Conservation (phyloP, 2,329 filamentous ascomycete species). For the Aspergillus terreus region DNA sequence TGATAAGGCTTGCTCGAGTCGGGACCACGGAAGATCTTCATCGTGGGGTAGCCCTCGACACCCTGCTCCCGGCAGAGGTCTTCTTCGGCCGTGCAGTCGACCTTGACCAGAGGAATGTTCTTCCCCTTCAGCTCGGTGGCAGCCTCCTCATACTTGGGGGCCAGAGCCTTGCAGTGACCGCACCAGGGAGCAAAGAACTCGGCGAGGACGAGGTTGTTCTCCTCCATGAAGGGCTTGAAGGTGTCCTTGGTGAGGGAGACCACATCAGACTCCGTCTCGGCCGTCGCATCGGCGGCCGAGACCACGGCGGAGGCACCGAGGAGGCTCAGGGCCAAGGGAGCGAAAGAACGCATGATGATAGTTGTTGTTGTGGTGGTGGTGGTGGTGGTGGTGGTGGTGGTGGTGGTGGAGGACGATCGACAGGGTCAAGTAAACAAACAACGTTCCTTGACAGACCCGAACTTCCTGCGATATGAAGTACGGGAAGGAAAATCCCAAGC, state of each 20-base stretch:
- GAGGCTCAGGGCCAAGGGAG: constrained; percentile 38
- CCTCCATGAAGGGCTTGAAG: constrained; percentile 81
- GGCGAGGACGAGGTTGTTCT: constrained; percentile 84
- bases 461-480: too few species aligned
- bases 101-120: constrained; percentile 46
- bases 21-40: constrained; percentile 95
- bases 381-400: too few species aligned
- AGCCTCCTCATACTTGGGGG: constrained; percentile 49
- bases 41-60: constrained; percentile 95
- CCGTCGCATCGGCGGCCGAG: constrained; percentile 29
- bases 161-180: constrained; percentile 97
- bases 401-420: neutral
- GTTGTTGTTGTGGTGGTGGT: neutral
- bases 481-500: too few species aligned
- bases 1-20: constrained; percentile 79
- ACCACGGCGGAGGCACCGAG: constrained; percentile 35
- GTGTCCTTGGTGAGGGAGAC: constrained; percentile 77
- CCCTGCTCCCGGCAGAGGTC: constrained; percentile 87
- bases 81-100: constrained; percentile 89
- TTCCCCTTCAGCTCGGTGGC: constrained; percentile 48
- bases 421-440: neutral
- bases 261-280: constrained; percentile 65
- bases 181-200: constrained; percentile 99
- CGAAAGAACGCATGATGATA: constrained; percentile 37
- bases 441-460: neutral